Evolutionary conservation across 2,329 filamentous ascomycete genomes (phyloP), one percentile per base, ranked within the genome.

Genomic region (Apiospora phragmitis): DNA sequence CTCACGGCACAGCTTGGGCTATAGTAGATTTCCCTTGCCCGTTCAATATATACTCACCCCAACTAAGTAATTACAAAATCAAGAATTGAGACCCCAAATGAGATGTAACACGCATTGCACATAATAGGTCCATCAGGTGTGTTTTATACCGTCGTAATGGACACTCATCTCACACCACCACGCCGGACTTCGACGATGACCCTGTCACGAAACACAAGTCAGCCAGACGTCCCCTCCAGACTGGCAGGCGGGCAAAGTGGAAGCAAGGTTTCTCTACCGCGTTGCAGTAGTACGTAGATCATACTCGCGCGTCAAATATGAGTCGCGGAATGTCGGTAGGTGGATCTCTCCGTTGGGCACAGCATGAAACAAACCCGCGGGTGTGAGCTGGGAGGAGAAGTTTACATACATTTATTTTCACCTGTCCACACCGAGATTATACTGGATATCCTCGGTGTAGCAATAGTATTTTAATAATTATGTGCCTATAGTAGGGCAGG

Each of bases 11-110:
- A 59, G 16, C 51, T 59, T 62, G 29, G 32, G 55, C 32, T 62
- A 62, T 38, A 62, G 32, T n/a, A 62, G 8, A 62, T 21, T 12
- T 18, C 29, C 55, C 21, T 62, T 62, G 55, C 29, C 18, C 21
- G 55, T 62, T 12, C 55, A 62, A 62, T n/a, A 38, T 62, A 62
- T 62, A 62, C 55, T 32, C 55, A 62, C 21, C 55, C 55, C 55
- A 62, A 29, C 21, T 12, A 38, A 62, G 55, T 24, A 62, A 62
- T 62, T 62, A 38, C 38, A 9, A n/a, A 62, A 35, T 18, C 32
- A 62, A 38, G 18, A 62, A n/a, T 12, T 35, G 21, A 62, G 21
- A 62, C 21, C 21, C 7, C 8, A 38, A n/a, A 38, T 5, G 47
- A 26, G n/a, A 26, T 4, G 42, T 49, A 14, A 3, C 18, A n/a